A percentile compares a stretch with the other conserved stretches of the same genome.
Evolutionary conservation across 345 rosid genomes (phyloP).

Genomic region (Zanthoxylum bungeanum): DNA sequence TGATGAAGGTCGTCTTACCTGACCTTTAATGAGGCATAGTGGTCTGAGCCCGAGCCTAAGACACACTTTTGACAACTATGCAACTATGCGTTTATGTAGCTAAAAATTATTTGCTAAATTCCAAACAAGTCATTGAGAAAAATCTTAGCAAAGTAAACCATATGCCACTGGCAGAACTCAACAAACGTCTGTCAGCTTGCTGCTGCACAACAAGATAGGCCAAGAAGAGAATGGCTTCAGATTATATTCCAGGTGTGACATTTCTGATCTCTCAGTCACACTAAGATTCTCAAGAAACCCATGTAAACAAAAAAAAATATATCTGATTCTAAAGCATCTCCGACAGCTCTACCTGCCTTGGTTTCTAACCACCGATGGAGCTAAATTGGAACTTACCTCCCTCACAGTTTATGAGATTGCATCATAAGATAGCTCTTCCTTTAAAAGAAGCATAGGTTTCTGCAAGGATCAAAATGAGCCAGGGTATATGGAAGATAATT

Average conservation of each 20-base stretch:
- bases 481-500: background rate
- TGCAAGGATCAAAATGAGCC: background rate
- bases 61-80: too few species aligned
- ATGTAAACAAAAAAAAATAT: too few species aligned
- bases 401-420: background rate
- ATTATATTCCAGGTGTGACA: background rate
- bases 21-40: too few species aligned
- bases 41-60: too few species aligned
- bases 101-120: background rate
- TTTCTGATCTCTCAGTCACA: background rate
- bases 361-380: background rate
- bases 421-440: background rate
- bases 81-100: background rate
- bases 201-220: background rate
- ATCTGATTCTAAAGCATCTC: background rate
- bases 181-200: background rate
- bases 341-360: background rate
- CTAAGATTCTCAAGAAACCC: background rate
- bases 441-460: background rate
- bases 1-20: too few species aligned
- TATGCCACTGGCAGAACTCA: background rate
- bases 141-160: background rate
- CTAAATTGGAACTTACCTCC: background rate
- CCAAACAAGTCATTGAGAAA: background rate
- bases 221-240: background rate